Evolutionary conservation across 192 early-diverging fungal genomes (phyloP).

Genomic region (Linnemannia elongata): DNA sequence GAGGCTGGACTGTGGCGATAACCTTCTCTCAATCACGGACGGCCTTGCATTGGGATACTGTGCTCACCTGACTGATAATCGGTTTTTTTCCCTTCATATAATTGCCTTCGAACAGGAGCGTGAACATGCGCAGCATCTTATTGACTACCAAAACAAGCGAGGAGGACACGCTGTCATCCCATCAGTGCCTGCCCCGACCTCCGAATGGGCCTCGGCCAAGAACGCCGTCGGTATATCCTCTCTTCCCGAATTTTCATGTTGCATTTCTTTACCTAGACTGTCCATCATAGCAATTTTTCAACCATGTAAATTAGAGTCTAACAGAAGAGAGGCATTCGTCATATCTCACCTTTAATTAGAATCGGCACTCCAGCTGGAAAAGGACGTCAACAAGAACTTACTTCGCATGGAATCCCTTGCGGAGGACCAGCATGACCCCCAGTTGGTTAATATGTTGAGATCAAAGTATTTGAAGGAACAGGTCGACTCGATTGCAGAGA

Average conservation of each 20-base stretch:
- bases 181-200: slow-evolving; percentile 61
- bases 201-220: slow-evolving; percentile 67
- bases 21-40: not conserved
- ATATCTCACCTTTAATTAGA: slow-evolving; percentile 35
- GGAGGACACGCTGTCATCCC: slow-evolving; percentile 62
- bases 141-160: slow-evolving; percentile 64
- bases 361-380: slow-evolving; percentile 65
- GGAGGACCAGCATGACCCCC: slow-evolving; percentile 61
- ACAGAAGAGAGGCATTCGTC: not conserved
- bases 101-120: slow-evolving; percentile 18
- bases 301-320: not conserved
- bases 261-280: not conserved
- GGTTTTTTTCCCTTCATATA: not conserved
- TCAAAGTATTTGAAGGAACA: slow-evolving; percentile 62
- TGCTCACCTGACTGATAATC: not conserved
- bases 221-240: slow-evolving; percentile 51
- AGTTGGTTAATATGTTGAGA: slow-evolving; percentile 61
- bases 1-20: not conserved
- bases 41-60: not conserved
- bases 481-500: slow-evolving; percentile 60
- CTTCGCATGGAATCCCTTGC: slow-evolving; percentile 63
- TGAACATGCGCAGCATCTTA: slow-evolving; percentile 54
- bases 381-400: slow-evolving; percentile 68
- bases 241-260: not conserved
- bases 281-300: not conserved